Evolutionary conservation across 768 basidiomycete genomes (phyloP).

Genomic region (Termitomyces sp.): DNA sequence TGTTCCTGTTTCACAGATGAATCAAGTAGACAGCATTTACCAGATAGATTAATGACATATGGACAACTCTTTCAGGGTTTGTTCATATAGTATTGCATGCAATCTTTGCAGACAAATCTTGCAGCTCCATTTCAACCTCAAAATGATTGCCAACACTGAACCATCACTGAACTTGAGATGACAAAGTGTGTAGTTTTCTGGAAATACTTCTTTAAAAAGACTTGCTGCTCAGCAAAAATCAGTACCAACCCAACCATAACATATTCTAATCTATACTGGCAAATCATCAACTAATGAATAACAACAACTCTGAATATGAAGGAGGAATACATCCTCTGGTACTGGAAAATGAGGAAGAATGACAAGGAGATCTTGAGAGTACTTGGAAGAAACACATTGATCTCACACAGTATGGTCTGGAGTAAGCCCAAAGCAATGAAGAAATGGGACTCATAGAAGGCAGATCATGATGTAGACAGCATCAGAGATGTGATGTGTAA

Average conservation of each 20-base stretch:
- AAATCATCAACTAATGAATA: not conserved
- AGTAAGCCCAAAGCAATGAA: slow-evolving; percentile 14
- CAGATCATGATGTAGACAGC: slow-evolving; percentile 20
- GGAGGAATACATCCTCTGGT: slow-evolving; percentile 5
- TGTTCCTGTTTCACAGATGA: not conserved
- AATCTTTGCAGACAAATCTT: not conserved
- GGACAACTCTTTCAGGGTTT: not conserved
- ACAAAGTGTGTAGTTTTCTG: no score
- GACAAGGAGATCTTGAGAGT: slow-evolving; percentile 24
- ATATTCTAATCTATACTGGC: no score
- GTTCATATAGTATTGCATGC: not conserved
- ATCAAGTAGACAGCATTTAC: no score
- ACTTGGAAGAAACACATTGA: slow-evolving; percentile 23
- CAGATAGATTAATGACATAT: not conserved
- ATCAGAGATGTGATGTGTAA: slow-evolving; percentile 17
- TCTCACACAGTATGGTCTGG: slow-evolving; percentile 18
- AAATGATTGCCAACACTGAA: no score
- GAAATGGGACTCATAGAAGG: slow-evolving; percentile 20
- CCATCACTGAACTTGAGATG: no score
- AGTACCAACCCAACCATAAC: not conserved
- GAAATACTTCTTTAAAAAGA: no score
- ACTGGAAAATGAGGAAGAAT: slow-evolving; percentile 22
- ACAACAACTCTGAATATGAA: slow-evolving; percentile 1
- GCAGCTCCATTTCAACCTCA: no score
- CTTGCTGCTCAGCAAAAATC: not conserved